Conservation (phyloP, 495 filamentous ascomycete species). For the Parathielavia appendiculata region DNA sequence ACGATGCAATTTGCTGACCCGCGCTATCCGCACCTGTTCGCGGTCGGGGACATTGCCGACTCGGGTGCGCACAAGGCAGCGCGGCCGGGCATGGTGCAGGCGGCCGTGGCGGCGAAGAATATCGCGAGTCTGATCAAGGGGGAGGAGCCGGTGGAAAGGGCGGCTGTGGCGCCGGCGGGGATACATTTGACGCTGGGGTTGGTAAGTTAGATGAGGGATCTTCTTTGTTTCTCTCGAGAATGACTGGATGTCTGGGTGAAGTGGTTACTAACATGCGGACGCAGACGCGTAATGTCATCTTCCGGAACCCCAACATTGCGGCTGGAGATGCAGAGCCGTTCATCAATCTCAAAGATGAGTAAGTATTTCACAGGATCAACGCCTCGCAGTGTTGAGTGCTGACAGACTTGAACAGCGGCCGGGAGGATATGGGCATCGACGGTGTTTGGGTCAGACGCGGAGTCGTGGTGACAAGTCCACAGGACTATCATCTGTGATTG, state of each 20-base stretch:
- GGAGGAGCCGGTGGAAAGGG: constrained; percentile 25
- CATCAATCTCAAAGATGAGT: constrained; percentile 43
- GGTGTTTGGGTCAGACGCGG: constrained; percentile 43
- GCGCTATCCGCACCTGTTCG: constrained; percentile 40
- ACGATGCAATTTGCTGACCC: constrained; percentile 52
- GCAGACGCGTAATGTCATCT: constrained; percentile 47
- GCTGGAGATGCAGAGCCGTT: constrained; percentile 45
- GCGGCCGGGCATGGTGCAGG: constrained; percentile 48
- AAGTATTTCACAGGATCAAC: constrained; percentile 21
- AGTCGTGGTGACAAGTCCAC: constrained; percentile 27
- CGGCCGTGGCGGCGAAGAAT: constrained; percentile 51
- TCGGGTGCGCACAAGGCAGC: constrained; percentile 53
- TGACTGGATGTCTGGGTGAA: background rate
- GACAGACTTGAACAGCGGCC: constrained; percentile 33
- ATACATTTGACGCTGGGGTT: constrained; percentile 52
- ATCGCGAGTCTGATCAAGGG: constrained; percentile 45
- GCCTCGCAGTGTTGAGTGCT: constrained; percentile 20
- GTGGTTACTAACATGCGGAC: background rate
- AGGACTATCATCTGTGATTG: constrained; percentile 38
- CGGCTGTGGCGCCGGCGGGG: constrained; percentile 35
- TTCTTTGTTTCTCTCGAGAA: background rate
- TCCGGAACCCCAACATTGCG: constrained; percentile 44
- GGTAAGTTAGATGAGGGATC: constrained; percentile 37
- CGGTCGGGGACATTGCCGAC: constrained; percentile 57
- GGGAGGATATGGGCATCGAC: constrained; percentile 48